phyloP scores from a whole-genome alignment of 2,329 filamentous ascomycete species.

The Fusarium pseudoanthophilum region DNA sequence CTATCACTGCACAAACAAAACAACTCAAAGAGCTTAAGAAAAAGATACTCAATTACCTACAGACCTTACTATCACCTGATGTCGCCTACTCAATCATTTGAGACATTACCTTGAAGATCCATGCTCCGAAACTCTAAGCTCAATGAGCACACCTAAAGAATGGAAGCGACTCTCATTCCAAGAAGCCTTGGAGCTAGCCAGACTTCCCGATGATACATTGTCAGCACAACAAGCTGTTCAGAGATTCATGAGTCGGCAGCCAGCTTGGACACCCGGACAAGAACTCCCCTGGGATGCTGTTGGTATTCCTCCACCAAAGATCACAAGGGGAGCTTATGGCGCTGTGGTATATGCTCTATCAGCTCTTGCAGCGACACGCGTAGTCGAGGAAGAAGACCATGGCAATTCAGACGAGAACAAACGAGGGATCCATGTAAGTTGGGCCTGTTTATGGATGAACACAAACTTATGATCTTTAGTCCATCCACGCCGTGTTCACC shows the following conservation, averaged over 20 bases:
- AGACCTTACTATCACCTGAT: neutral
- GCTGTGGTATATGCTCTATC: slow-evolving; percentile 53
- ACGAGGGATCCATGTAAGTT: slow-evolving; percentile 53
- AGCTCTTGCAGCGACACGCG: slow-evolving; percentile 50
- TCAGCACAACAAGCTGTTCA: slow-evolving; percentile 15
- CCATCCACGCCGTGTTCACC: slow-evolving; percentile 67
- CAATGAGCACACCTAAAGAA: slow-evolving; percentile 24
- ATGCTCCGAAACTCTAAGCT: neutral
- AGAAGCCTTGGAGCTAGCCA: slow-evolving; percentile 45
- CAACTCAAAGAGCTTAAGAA: too few relatives aligned
- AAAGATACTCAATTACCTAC: too few relatives aligned
- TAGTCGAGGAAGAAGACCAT: slow-evolving; percentile 48
- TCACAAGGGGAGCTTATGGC: slow-evolving; percentile 48
- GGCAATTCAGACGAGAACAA: slow-evolving; percentile 19
- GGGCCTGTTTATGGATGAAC: too few relatives aligned
- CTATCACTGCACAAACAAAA: neutral
- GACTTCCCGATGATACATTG: slow-evolving; percentile 33
- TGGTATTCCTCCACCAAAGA: slow-evolving; percentile 21
- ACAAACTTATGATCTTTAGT: slow-evolving; percentile 49
- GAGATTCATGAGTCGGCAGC: slow-evolving; percentile 47
- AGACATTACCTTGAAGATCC: neutral
- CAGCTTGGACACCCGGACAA: slow-evolving; percentile 48
- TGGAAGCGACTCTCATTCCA: slow-evolving; percentile 45
- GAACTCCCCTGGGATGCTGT: slow-evolving; percentile 46
- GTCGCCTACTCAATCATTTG: too few relatives aligned